Conservation (phyloP, 148 eudicot species). For the Vaccinium myrtillus region DNA sequence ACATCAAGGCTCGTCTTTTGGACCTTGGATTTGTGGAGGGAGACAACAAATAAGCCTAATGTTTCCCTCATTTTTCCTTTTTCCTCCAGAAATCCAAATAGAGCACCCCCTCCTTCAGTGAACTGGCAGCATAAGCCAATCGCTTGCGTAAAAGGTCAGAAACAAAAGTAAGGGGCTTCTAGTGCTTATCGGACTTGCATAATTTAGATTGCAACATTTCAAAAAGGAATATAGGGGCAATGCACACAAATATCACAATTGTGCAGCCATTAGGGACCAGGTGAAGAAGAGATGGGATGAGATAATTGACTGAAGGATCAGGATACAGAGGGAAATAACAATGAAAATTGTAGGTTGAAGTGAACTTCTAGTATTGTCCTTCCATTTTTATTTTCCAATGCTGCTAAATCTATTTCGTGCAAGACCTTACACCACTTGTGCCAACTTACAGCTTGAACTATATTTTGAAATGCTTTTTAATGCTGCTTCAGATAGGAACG, state of each 20-base stretch:
- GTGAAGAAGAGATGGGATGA: neutral
- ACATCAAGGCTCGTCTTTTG: neutral
- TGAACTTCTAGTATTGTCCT: neutral
- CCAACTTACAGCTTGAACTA: neutral
- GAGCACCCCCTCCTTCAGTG: neutral
- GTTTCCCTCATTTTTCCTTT: neutral
- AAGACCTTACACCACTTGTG: slow-evolving; percentile 5
- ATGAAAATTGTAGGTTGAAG: neutral
- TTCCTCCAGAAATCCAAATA: neutral
- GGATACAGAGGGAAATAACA: neutral
- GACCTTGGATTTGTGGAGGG: neutral
- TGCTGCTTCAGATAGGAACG: neutral
- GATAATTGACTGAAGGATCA: neutral
- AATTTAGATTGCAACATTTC: neutral
- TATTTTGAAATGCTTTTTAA: neutral
- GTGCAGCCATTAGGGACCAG: neutral
- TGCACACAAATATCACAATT: neutral
- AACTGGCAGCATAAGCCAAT: neutral
- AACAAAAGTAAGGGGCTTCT: neutral
- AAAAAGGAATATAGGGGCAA: neutral
- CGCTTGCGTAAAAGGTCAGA: neutral
- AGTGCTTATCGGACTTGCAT: neutral
- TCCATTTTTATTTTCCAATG: neutral
- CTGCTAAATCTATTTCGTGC: neutral
- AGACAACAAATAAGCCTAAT: neutral